Percentiles rank a stretch among this genome's conserved stretches.
phyloP scores from a whole-genome alignment of 805 yeast genomes.

The Cyberlindnera japonica region DNA sequence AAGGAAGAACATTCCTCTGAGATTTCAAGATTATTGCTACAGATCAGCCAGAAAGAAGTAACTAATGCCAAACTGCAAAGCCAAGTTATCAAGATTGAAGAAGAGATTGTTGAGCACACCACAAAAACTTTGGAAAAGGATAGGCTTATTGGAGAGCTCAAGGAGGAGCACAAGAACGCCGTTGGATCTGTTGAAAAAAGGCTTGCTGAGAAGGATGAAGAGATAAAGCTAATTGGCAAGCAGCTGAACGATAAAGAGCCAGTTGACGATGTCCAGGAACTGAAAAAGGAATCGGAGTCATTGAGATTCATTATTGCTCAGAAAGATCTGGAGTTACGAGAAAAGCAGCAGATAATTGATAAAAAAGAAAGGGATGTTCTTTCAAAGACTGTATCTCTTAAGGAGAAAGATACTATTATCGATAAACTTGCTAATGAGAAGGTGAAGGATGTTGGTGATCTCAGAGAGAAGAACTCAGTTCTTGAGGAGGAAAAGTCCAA shows the following conservation, averaged over 20 bases:
- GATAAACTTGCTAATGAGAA: background rate
- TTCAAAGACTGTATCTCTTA: background rate
- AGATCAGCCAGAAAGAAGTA: constrained; percentile 24
- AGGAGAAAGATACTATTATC: constrained; percentile 9
- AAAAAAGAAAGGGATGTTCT: background rate
- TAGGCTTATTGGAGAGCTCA: constrained; percentile 6
- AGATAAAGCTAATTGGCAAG: constrained; percentile 3
- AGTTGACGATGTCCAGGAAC: constrained; percentile 2
- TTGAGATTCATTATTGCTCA: constrained; percentile 1
- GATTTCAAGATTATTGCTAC: constrained; percentile 5
- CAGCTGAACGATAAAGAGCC: background rate
- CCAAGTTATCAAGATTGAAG: constrained; percentile 6
- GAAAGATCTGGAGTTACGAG: constrained; percentile 5
- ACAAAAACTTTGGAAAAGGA: constrained; percentile 8
- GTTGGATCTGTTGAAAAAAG: constrained; percentile 2
- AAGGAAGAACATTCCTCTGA: constrained; percentile 8
- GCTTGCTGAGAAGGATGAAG: constrained; percentile 4
- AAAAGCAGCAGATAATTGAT: background rate
- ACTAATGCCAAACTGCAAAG: constrained; percentile 10
- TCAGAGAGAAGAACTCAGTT: background rate
- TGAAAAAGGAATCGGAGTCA: constrained; percentile 1
- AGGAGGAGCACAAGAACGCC: constrained; percentile 1
- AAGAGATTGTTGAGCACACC: constrained; percentile 7
- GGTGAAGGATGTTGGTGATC: background rate
- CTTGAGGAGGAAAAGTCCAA: constrained; percentile 3